Conservation (phyloP, 2,329 filamentous ascomycete species). For the Scleromitrula shiraiana region DNA sequence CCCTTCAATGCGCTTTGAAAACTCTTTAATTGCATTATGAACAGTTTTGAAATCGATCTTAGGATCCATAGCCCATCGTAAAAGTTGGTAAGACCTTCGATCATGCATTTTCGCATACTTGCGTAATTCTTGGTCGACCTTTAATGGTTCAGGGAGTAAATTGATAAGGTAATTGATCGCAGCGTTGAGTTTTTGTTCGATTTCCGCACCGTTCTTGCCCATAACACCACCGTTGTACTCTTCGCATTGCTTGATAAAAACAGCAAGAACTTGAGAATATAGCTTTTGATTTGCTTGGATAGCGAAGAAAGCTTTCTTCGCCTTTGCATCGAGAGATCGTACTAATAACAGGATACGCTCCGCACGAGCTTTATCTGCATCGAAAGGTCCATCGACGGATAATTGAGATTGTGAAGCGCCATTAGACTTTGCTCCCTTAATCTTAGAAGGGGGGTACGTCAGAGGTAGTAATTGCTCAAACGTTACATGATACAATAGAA, state of each 20-base stretch:
- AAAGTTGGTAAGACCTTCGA: conserved; percentile 79
- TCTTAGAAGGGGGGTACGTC: conserved; percentile 68
- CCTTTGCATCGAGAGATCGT: conserved; percentile 65
- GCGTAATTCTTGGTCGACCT: conserved; percentile 69
- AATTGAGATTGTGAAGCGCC: conserved; percentile 46
- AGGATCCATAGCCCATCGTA: conserved; percentile 75
- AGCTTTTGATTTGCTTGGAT: conserved; percentile 72
- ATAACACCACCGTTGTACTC: conserved; percentile 82
- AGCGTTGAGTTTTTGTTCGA: conserved; percentile 61
- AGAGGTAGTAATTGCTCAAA: conserved; percentile 86
- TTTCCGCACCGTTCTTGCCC: conserved; percentile 58
- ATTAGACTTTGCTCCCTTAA: conserved; percentile 53
- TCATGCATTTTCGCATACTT: conserved; percentile 91
- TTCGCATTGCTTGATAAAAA: conserved; percentile 80
- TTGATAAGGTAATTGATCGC: conserved; percentile 66
- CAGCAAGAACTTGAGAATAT: conserved; percentile 63
- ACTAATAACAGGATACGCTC: conserved; percentile 79
- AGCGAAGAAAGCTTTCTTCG: conserved; percentile 82
- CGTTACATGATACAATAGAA: conserved; percentile 74
- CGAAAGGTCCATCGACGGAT: conserved; percentile 39
- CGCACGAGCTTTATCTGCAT: conserved; percentile 69
- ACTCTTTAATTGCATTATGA: conserved; percentile 80
- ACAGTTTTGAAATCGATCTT: conserved; percentile 91
- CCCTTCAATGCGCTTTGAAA: conserved; percentile 71
- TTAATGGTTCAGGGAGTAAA: conserved; percentile 66